Evolutionary conservation across 2,329 filamentous ascomycete species (phyloP).

Genomic region (Camillea tinctor): DNA sequence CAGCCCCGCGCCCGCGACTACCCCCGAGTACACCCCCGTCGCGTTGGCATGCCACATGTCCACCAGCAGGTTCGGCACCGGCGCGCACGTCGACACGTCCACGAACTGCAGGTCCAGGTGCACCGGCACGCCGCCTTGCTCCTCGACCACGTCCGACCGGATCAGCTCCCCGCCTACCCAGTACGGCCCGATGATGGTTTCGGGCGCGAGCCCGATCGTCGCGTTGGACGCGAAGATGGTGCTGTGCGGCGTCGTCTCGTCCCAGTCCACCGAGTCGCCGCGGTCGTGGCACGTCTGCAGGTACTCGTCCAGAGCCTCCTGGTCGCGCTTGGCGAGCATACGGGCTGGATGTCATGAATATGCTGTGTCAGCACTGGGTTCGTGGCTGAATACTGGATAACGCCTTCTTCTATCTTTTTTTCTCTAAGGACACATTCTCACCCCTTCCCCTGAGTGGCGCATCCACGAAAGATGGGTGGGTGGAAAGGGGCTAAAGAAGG

Average conservation of each 20-base stretch:
- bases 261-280: slow-evolving; percentile 18
- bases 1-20: slow-evolving; percentile 34
- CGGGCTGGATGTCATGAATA: slow-evolving; percentile 14
- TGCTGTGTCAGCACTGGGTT: background rate
- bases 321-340: slow-evolving; percentile 21
- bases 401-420: no score
- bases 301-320: slow-evolving; percentile 17
- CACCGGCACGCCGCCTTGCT: slow-evolving; percentile 33
- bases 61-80: slow-evolving; percentile 32
- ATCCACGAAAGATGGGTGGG: no score
- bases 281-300: slow-evolving; percentile 21
- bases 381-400: no score
- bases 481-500: no score
- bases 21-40: slow-evolving; percentile 41
- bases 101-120: slow-evolving; percentile 38
- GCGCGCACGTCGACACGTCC: slow-evolving; percentile 33
- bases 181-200: slow-evolving; percentile 24
- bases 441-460: no score
- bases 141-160: slow-evolving; percentile 34
- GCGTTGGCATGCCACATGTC: slow-evolving; percentile 41
- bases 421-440: no score
- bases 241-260: slow-evolving; percentile 14
- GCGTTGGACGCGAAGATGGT: slow-evolving; percentile 24
- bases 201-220: slow-evolving; percentile 20
- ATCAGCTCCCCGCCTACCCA: slow-evolving; percentile 35